phyloP scores from a whole-genome alignment of 2,329 filamentous ascomycete genomes.

The Fusarium staphyleae region DNA sequence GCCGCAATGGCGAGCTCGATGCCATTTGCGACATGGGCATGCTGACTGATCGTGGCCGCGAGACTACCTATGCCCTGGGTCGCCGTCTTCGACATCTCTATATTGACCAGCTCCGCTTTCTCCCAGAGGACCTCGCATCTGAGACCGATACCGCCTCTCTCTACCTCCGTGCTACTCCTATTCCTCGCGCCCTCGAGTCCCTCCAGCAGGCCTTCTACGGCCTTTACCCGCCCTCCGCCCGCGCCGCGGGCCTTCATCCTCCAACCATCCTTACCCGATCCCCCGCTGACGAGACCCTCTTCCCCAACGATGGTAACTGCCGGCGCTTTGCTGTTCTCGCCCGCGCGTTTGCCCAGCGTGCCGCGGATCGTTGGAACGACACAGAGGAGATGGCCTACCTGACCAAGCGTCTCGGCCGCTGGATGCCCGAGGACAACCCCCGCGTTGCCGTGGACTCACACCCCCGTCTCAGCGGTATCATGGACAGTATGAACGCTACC shows the following conservation, averaged over 20 bases:
- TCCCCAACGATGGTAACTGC: slow-evolving; percentile 79
- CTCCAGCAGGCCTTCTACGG: slow-evolving; percentile 78
- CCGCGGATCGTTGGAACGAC: slow-evolving; percentile 76
- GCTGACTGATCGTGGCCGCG: slow-evolving; percentile 76
- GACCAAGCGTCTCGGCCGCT: slow-evolving; percentile 78
- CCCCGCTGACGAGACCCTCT: slow-evolving; percentile 76
- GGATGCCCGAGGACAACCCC: slow-evolving; percentile 77
- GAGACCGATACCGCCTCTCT: slow-evolving; percentile 64
- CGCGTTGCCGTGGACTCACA: slow-evolving; percentile 82
- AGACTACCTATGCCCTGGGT: slow-evolving; percentile 75
- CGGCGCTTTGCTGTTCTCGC: slow-evolving; percentile 74
- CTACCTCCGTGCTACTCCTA: slow-evolving; percentile 76
- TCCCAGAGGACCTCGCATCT: slow-evolving; percentile 65
- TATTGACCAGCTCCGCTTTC: slow-evolving; percentile 75
- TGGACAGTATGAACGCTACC: slow-evolving; percentile 93
- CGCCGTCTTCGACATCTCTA: slow-evolving; percentile 74
- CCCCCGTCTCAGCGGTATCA: slow-evolving; percentile 85
- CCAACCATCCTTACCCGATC: slow-evolving; percentile 72
- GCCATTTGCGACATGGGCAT: slow-evolving; percentile 80
- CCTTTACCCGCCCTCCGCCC: slow-evolving; percentile 68
- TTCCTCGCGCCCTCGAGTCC: slow-evolving; percentile 78
- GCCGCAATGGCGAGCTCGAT: slow-evolving; percentile 75
- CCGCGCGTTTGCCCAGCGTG: slow-evolving; percentile 73
- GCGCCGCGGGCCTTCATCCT: slow-evolving; percentile 58
- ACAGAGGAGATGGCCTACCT: slow-evolving; percentile 85